Evolutionary conservation across 495 filamentous ascomycete species (phyloP).

Genomic region (Aspergillus ostianus): DNA sequence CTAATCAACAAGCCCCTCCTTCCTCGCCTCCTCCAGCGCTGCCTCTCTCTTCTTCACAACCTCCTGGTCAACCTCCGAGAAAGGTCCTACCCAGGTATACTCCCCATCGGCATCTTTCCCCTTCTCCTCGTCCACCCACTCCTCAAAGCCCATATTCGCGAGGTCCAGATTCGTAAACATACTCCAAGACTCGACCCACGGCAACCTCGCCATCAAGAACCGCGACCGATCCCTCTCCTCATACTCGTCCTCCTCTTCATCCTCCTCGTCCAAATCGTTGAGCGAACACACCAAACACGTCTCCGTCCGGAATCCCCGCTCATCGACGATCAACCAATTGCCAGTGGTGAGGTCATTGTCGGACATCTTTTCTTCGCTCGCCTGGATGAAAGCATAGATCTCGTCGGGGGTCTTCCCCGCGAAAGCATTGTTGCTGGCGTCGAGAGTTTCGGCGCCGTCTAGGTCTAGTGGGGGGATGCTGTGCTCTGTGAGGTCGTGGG

Average conservation of each 20-base stretch:
- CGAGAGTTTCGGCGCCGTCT: background rate
- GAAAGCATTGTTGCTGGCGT: constrained; percentile 1
- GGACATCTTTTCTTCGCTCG: background rate
- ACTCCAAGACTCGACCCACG: background rate
- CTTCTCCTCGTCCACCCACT: constrained; percentile 3
- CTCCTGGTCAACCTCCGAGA: constrained; percentile 1
- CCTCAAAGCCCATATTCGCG: constrained; percentile 4
- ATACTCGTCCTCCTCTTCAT: background rate
- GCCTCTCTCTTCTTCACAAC: background rate
- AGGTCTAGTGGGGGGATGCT: background rate
- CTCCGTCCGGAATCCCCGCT: background rate
- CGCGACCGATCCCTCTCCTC: background rate
- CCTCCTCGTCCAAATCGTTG: background rate
- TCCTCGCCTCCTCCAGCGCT: background rate
- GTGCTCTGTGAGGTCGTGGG: background rate
- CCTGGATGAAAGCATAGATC: background rate
- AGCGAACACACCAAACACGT: background rate
- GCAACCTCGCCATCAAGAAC: background rate
- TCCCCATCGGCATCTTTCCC: constrained; percentile 3
- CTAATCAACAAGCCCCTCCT: background rate
- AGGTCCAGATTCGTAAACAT: constrained; percentile 6
- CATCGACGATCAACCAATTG: background rate
- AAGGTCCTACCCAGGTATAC: constrained; percentile 1
- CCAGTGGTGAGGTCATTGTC: background rate
- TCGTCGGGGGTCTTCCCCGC: background rate